phyloP scores from a whole-genome alignment of 2,329 filamentous ascomycete species.

The Colletotrichum filicis region DNA sequence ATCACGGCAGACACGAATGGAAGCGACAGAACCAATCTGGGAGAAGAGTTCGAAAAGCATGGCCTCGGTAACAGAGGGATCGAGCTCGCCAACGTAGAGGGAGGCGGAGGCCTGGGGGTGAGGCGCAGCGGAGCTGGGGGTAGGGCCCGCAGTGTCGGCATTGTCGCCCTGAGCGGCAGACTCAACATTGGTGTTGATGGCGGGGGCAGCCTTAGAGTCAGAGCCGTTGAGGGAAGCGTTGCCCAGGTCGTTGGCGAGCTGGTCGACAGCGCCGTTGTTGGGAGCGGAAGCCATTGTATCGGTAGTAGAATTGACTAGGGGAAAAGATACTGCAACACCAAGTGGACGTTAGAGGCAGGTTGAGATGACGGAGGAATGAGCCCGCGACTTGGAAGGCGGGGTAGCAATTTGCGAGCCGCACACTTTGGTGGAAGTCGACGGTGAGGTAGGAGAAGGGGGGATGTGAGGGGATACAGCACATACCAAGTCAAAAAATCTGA shows the following conservation, averaged over 20 bases:
- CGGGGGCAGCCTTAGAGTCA: constrained; percentile 73
- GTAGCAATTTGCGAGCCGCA: constrained; percentile 4
- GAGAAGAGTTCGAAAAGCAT: constrained; percentile 99
- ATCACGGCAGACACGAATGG: constrained; percentile 99
- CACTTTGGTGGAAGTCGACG: neutral
- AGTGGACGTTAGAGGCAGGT: constrained; percentile 1
- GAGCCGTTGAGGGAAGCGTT: constrained; percentile 76
- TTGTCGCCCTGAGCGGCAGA: constrained; percentile 66
- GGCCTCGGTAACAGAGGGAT: constrained; percentile 96
- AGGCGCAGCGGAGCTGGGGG: constrained; percentile 77
- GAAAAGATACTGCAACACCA: constrained; percentile 30
- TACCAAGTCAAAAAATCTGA: constrained; percentile 34
- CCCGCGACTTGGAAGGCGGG: neutral
- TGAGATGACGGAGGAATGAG: neutral
- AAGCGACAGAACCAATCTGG: constrained; percentile 97
- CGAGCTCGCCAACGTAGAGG: constrained; percentile 98
- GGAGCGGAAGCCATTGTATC: constrained; percentile 70
- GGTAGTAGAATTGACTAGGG: constrained; percentile 35
- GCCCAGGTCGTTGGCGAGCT: constrained; percentile 82
- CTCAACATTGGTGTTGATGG: constrained; percentile 77
- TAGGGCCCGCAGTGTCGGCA: constrained; percentile 73
- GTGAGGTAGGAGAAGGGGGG: neutral
- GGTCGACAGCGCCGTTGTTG: constrained; percentile 74
- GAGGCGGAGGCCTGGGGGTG: constrained; percentile 95
- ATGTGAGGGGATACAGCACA: constrained; percentile 7